These are phyloP conservation scores for Bidens hawaiensis DNA, from an alignment of 140 eudicot species.

Conservation along the genomic window DNA sequence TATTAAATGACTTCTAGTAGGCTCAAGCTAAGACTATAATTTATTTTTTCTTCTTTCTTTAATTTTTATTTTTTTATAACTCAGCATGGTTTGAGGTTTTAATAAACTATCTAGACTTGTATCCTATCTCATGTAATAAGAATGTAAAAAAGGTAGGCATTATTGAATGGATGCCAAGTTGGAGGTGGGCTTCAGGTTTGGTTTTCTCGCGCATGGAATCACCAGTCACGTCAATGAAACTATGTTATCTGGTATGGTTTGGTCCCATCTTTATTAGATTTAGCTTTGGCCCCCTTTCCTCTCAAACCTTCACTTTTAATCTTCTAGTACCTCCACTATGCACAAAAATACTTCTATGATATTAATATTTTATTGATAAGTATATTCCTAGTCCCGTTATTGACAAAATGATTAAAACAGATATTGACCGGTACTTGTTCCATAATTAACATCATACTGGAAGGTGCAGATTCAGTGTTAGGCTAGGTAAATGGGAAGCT, in stretches of 20 bases:
- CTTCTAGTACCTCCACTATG: too few relatives aligned
- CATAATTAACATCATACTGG: not conserved
- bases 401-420: not conserved
- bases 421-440: not conserved
- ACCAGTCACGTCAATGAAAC: slow-evolving; percentile 15
- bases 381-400: not conserved
- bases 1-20: not conserved
- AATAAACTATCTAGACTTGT: not conserved
- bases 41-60: too few relatives aligned
- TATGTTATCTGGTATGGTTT: slow-evolving; percentile 18
- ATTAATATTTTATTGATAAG: not conserved
- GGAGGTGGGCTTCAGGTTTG: not conserved
- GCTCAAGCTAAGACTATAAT: too few relatives aligned
- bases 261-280: slow-evolving; percentile 24
- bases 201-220: slow-evolving; percentile 21
- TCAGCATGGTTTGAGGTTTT: too few relatives aligned
- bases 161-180: not conserved
- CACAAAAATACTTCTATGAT: too few relatives aligned
- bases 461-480: too few relatives aligned
- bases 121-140: not conserved
- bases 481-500: too few relatives aligned
- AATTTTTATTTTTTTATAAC: too few relatives aligned
- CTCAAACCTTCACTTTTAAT: too few relatives aligned
- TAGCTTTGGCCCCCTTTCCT: slow-evolving; percentile 22
- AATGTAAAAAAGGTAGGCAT: not conserved